Conservation (phyloP, 352 stramenopile genomes). For the Pythium periplocum region DNA sequence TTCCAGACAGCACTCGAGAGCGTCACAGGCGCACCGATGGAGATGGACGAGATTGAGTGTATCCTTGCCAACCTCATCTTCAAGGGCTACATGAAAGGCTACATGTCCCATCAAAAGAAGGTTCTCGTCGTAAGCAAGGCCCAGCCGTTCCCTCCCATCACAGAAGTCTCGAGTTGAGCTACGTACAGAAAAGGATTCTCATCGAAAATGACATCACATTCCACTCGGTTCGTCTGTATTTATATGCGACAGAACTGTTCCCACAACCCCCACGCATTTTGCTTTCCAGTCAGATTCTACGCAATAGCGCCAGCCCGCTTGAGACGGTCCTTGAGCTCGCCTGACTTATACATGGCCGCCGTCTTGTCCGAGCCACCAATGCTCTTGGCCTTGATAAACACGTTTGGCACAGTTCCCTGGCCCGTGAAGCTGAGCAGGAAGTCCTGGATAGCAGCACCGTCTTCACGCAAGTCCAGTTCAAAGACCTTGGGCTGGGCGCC, state of each 20-base stretch:
- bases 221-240: too few species aligned
- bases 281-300: too few species aligned
- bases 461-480: constrained; percentile 72
- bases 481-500: constrained; percentile 66
- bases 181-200: too few species aligned
- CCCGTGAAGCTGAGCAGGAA: constrained; percentile 90
- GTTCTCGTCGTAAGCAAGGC: constrained; percentile 94
- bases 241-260: too few species aligned
- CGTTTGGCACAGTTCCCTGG: constrained; percentile 95
- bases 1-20: constrained; percentile 86
- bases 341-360: constrained; percentile 73
- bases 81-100: constrained; percentile 94
- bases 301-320: constrained; percentile 51
- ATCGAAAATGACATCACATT: too few species aligned
- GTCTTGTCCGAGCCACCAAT: constrained; percentile 95
- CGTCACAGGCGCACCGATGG: constrained; percentile 81
- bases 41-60: constrained; percentile 96
- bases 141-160: constrained; percentile 89
- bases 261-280: too few species aligned
- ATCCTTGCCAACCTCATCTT: constrained; percentile 97
- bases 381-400: constrained; percentile 96
- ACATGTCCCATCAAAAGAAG: constrained; percentile 96
- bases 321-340: constrained; percentile 89
- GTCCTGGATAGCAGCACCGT: constrained; percentile 90
- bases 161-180: constrained; percentile 53